Evolutionary conservation across 2,329 filamentous ascomycete genomes (phyloP).

Genomic region (Macroventuria anomochaeta): DNA sequence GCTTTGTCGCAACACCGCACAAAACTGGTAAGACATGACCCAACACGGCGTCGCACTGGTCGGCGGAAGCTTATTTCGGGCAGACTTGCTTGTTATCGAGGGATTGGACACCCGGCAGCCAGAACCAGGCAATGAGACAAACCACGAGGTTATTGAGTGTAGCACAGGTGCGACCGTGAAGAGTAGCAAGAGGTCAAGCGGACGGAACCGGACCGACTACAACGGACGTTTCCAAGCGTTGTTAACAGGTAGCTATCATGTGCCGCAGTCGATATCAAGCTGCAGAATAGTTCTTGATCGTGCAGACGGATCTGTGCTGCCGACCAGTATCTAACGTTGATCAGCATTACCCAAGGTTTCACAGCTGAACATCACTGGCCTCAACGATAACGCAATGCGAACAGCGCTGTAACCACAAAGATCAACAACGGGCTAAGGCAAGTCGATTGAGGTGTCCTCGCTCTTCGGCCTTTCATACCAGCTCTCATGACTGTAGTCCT

Average conservation of each 20-base stretch:
- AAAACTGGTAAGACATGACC: conserved; percentile 2
- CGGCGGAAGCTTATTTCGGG: not conserved
- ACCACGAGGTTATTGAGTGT: conserved; percentile 1
- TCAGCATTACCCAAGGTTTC: not conserved
- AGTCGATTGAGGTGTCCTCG: not conserved
- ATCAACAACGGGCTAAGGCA: not conserved
- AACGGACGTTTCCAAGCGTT: not conserved
- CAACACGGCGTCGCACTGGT: not conserved
- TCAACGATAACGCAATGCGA: not conserved
- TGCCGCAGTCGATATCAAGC: not conserved
- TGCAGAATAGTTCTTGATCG: not conserved
- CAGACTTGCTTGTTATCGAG: not conserved
- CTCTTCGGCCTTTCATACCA: conserved; percentile 39
- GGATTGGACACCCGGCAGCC: not conserved
- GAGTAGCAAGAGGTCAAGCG: not conserved
- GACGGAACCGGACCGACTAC: conserved; percentile 4
- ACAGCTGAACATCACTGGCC: not conserved
- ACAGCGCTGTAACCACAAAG: no score
- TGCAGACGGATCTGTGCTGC: not conserved
- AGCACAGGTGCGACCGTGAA: not conserved
- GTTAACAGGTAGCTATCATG: not conserved
- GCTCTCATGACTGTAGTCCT: conserved; percentile 66
- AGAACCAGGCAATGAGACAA: not conserved
- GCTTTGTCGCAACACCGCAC: conserved; percentile 2
- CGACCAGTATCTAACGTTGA: not conserved